Evolutionary conservation across 305 asterid genomes (phyloP), one percentile per base, ranked within the genome.

Genomic region (Striga hermonthica): DNA sequence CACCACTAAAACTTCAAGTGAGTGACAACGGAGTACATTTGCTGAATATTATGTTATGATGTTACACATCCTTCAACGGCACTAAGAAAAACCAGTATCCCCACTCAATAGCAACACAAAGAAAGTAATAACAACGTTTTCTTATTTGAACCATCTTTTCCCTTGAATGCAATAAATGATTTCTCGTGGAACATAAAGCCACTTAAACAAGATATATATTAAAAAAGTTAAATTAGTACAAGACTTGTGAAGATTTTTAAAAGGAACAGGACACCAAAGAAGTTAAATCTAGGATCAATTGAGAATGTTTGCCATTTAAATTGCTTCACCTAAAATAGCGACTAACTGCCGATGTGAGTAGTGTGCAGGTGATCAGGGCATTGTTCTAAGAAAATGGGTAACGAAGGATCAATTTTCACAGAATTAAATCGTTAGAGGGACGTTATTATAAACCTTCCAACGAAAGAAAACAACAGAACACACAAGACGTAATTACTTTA

Each of bases 381-480:
- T n/a, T n/a, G n/a, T n/a, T n/a, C n/a, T n/a, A n/a, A n/a, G n/a
- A 48, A 40, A 43, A 37, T 34, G 71, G 57, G 36, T 37, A n/a
- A 57, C 34, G 15, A 68, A 11, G 14, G 4, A 37, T 47, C 66
- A 68, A 59, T 10, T 15, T 45, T 47, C 39, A n/a, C 44, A 45
- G 39, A 61, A 31, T 22, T 0, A 11, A 43, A 41, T 62, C 44
- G 14, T 47, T 48, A 22, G 12, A 1, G 44, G n/a, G 31, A 62
- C n/a, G 12, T 45, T 45, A 62, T 47, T 31, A 40, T 62, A 56
- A 16, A 45, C 9, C 28, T 45, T 62, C 37, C 38, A 67, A 67
- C 62, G 35, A 6, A 60, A 43, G 57, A 4, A 9, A 40, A 36
- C 62, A 38, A 34, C 36, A 11, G n/a, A 68, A 47, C 45, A 28